Evolutionary conservation across 495 filamentous ascomycete genomes (phyloP), one percentile per base, ranked within the genome.

Genomic region (Aspergillus steynii): DNA sequence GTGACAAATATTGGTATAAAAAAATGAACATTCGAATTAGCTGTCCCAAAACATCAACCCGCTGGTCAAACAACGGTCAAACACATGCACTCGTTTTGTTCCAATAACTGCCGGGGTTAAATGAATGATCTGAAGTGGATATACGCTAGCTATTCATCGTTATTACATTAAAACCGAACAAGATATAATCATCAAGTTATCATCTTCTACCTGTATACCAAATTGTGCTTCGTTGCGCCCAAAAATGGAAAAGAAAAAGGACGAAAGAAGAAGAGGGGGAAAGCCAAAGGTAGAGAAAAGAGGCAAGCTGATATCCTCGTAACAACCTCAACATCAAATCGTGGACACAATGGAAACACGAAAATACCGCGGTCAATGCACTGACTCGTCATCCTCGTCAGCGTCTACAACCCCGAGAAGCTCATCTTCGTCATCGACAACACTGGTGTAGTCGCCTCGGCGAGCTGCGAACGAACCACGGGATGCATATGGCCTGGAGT

Each of bases 351-450:
- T 42, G 37, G 37, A 12, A 15, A 42, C 1, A 12, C 12, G 12
- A 14, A 42, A 42, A 49, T 12, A 29, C 29, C 8, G 42, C 37
- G 59, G n/a, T 45, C 76, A 90, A 53, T 86, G 84, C 61, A 97
- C 93, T 68, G 97, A 95, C 52, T 96, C 95, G 61, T 95, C 96
- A 54, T 96, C 95, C 59, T 91, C 90, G 2, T 94, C 93, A 60
- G 59, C 50, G 25, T 92, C 93, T 59, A 96, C 95, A 61, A 92
- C 90, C 1, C 94, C 94, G 28, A 98, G 78, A 68, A 97, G 75
- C 76, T 96, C 92, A 59, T 94, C 94, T 75, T 97, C 95, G 71
- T 99, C 95, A 60, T 91, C 87, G 70, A 93, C 92, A 49, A 96
- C 91, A 71, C 89, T 82, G 14, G 86, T 84, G 73, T 97, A 99